A percentile compares a stretch with the other conserved stretches of the same genome.
These are phyloP conservation scores for Pittosporum tobira DNA, from an alignment of 129 eudicot species.

Conservation along the genomic window DNA sequence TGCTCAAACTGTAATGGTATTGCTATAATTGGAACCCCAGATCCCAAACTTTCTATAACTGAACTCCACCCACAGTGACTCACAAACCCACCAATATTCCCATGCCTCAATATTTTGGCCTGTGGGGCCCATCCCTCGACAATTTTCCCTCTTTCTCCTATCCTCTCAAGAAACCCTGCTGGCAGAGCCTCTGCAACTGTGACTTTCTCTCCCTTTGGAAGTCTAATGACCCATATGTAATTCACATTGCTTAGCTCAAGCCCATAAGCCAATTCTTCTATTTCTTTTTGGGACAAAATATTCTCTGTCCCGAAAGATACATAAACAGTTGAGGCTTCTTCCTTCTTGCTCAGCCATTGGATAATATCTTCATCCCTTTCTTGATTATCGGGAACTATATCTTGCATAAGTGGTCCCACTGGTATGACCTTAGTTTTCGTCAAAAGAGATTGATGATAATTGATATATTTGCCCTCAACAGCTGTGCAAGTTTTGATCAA, in stretches of 20 bases:
- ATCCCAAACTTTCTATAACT: too few relatives aligned
- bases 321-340: neutral
- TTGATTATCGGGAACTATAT: neutral
- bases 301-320: slow-evolving; percentile 10
- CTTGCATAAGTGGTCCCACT: neutral
- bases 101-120: neutral
- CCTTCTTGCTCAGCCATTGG: neutral
- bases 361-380: too few relatives aligned
- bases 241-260: slow-evolving; percentile 5
- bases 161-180: slow-evolving; percentile 1
- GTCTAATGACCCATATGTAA: slow-evolving; percentile 12
- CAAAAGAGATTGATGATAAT: neutral
- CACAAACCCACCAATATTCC: slow-evolving; percentile 12
- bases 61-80: neutral
- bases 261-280: slow-evolving; percentile 8
- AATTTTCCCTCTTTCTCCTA: too few relatives aligned
- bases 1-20: neutral
- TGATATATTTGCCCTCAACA: slow-evolving; percentile 1
- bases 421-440: neutral
- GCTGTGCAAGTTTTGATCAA: neutral
- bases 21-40: too few relatives aligned
- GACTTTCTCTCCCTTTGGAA: neutral
- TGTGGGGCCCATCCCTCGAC: slow-evolving; percentile 13
- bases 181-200: neutral
- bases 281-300: slow-evolving; percentile 3